phyloP scores from a whole-genome alignment of 805 yeast genomes.

The Wickerhamomyces alni region DNA sequence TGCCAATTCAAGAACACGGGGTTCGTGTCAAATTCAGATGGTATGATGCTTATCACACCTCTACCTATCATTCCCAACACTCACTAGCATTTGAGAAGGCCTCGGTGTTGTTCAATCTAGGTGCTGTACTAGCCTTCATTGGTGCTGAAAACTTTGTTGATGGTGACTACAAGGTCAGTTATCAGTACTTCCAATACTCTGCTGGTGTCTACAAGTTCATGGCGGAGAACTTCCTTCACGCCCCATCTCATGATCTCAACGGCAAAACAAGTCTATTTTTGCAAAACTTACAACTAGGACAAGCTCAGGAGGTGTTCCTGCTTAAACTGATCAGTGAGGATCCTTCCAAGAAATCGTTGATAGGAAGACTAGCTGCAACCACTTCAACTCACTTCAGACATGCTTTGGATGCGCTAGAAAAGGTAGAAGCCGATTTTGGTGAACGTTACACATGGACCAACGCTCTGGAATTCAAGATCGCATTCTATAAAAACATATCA shows the following conservation, averaged over 20 bases:
- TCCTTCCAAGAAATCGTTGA: conserved; percentile 49
- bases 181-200: conserved; percentile 61
- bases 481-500: conserved; percentile 54
- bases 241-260: conserved; percentile 75
- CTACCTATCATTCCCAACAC: conserved; percentile 54
- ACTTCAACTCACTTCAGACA: conserved; percentile 50
- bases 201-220: conserved; percentile 72
- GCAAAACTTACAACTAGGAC: conserved; percentile 65
- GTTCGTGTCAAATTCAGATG: conserved; percentile 65
- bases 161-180: conserved; percentile 50
- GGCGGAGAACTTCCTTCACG: conserved; percentile 78
- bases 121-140: conserved; percentile 48
- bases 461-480: conserved; percentile 43
- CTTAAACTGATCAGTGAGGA: conserved; percentile 49
- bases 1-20: conserved; percentile 58
- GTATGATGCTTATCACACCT: conserved; percentile 63
- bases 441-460: conserved; percentile 48
- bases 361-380: conserved; percentile 69
- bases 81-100: conserved; percentile 91
- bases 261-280: conserved; percentile 65
- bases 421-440: conserved; percentile 28
- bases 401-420: conserved; percentile 40
- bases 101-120: conserved; percentile 72
- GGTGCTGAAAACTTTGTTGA: conserved; percentile 33
- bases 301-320: conserved; percentile 82